These are phyloP conservation scores for Saksenaea oblongispora DNA, from an alignment of 371 early-diverging fungal species.

Conservation along the genomic window DNA sequence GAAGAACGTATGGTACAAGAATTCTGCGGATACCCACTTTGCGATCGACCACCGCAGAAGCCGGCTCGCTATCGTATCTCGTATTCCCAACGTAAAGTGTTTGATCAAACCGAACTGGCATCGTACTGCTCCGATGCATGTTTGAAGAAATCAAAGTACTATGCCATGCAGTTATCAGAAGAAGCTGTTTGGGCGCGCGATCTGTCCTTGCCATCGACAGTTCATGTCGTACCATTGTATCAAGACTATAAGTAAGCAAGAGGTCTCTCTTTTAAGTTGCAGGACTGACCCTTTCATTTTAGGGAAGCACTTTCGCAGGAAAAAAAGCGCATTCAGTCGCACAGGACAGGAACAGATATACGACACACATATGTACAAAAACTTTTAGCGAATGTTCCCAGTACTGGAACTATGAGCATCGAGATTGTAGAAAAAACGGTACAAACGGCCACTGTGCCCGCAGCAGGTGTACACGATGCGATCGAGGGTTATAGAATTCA, in stretches of 20 bases:
- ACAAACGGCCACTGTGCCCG: background rate
- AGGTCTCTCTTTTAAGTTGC: background rate
- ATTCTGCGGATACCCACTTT: constrained; percentile 75
- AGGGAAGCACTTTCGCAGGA: constrained; percentile 34
- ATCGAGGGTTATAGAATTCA: constrained; percentile 50
- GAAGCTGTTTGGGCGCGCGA: constrained; percentile 66
- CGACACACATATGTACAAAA: constrained; percentile 41
- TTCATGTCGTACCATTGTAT: constrained; percentile 29
- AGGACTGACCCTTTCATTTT: background rate
- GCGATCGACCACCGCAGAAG: constrained; percentile 31
- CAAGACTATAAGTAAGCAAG: constrained; percentile 39
- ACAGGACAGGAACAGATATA: constrained; percentile 20
- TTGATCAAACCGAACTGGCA: constrained; percentile 61
- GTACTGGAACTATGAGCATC: constrained; percentile 12
- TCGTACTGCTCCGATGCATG: constrained; percentile 66
- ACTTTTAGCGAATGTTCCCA: constrained; percentile 29
- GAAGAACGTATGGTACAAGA: constrained; percentile 65
- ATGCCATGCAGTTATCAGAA: constrained; percentile 58
- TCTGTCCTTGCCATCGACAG: constrained; percentile 8
- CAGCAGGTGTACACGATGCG: constrained; percentile 32
- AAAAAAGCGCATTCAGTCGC: constrained; percentile 8
- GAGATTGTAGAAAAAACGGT: constrained; percentile 35
- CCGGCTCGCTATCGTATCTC: constrained; percentile 61
- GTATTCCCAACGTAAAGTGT: constrained; percentile 61
- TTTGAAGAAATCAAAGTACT: constrained; percentile 62